Evolutionary conservation across 2,329 filamentous ascomycete genomes (phyloP), one percentile per base, ranked within the genome.

Genomic region (Harringtonia lauricola): DNA sequence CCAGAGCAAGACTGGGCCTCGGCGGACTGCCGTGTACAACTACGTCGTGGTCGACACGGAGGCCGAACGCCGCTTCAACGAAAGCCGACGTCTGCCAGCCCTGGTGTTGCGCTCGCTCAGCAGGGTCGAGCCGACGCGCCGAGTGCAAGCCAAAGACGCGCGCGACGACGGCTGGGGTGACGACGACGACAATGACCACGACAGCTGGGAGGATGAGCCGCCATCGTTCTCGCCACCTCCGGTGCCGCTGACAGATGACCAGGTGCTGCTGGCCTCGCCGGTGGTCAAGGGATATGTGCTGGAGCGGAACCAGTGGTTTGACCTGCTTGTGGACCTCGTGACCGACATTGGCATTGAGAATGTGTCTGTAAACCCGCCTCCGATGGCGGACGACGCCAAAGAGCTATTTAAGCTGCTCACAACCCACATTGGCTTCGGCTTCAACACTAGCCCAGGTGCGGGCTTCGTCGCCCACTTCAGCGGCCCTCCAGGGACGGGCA

Each of bases 401-500:
- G n/a, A n/a, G n/a, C n/a, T n/a, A n/a, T n/a, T 26, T 10, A 10
- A 26, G 24, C 24, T 26, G 7, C 24, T 10, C 24, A 10, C 24
- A 10, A 26, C 24, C 7, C 24, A 10, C 7, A 26, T 26, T 6
- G 24, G 10, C 24, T 10, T 26, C 44, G 51, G 51, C 38, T 39
- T 51, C 15, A 46, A 51, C 41, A 22, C 43, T 33, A 43, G 44
- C 33, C 51, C 51, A 42, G 51, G 49, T 17, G 43, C 42, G 28
- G 51, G 49, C 18, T 41, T 48, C 33, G 70, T 73, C 51, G 64
- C 70, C 55, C 59, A 73, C 2, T 56, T 74, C 3, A 64, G 62
- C 1, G 71, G 71, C 12, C 63, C 60, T 0, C 68, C 70, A 0
- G 70, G 70, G 29, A 65, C 68, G 7, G 71, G 71, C 21, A 72